Evolutionary conservation across 2,329 filamentous ascomycete genomes (phyloP), one percentile per base, ranked within the genome.

Genomic region (Rutstroemia sp.): DNA sequence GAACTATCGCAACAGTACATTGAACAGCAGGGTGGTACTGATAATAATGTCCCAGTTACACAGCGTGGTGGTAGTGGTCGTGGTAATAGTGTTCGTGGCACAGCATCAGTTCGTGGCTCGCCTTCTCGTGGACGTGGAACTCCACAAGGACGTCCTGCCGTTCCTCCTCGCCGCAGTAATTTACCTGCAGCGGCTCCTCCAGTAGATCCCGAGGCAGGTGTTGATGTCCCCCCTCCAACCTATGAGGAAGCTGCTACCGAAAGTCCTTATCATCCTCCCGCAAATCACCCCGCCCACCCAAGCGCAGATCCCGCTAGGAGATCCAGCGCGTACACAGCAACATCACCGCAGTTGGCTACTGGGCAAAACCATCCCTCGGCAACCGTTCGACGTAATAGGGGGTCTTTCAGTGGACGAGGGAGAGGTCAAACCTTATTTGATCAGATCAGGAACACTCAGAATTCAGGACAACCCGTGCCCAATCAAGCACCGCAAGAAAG

Each of bases 1-100:
- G 75, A 82, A 57, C 75, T 89, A 1, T 88, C 84, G 0, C 84
- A 87, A 65, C 82, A 84, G 60, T 88, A 79, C 62, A 87, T 91
- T 56, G 82, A 87, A 63, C 82, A 83, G 61, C 81, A 86, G 66
- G 79, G 74, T 72, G 74, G 65, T n/a, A 45, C 23, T 12, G 19
- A 27, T 12, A 61, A 65, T 27, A 65, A 68, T n/a, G 59, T 67
- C 10, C 63, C 67, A 7, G 63, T 65, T 19, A 53, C 46, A 7
- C 60, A 61, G 42, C 63, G 64, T 55, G 64, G 57, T 59, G 70
- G 63, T 60, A 63, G 57, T 25, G 53, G 65, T 34, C 34, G 19
- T 4, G 47, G 25, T 46, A 23, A 36, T 14, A 47, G 36, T 34
- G 30, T 16, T 16, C 23, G 21, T 27, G 44, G 44, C 14, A 16